phyloP scores from a whole-genome alignment of 768 basidiomycete species.

The Fomitopsis pulvina region DNA sequence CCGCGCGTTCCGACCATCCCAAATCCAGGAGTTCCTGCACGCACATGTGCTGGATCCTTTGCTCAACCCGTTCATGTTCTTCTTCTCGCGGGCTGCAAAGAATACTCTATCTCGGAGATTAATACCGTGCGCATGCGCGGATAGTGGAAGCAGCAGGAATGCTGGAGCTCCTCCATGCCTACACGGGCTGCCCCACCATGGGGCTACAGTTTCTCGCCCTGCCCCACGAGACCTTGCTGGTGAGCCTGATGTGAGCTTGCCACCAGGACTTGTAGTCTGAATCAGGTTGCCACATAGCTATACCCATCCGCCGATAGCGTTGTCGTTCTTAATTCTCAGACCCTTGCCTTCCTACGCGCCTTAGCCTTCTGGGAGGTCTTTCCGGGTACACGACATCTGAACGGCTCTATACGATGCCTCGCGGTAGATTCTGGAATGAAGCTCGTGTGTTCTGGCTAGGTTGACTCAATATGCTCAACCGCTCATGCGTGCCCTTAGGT shows the following conservation, averaged over 20 bases:
- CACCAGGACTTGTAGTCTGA: slow-evolving; percentile 6
- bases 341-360: slow-evolving; percentile 56
- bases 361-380: slow-evolving; percentile 81
- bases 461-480: slow-evolving; percentile 1
- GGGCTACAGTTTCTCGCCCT: slow-evolving; percentile 53
- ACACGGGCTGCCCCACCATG: slow-evolving; percentile 45
- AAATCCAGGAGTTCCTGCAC: not conserved
- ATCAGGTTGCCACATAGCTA: slow-evolving; percentile 40
- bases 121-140: not conserved
- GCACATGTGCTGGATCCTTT: not conserved
- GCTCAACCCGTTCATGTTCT: not conserved
- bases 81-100: not conserved
- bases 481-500: slow-evolving; percentile 37
- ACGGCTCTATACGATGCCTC: slow-evolving; percentile 48
- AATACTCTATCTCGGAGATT: too few species aligned
- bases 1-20: not conserved
- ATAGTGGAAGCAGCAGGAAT: slow-evolving; percentile 22
- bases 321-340: slow-evolving; percentile 65
- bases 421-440: slow-evolving; percentile 76
- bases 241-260: slow-evolving; percentile 28
- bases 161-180: slow-evolving; percentile 41
- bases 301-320: slow-evolving; percentile 68
- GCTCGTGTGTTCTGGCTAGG: slow-evolving; percentile 46
- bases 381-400: slow-evolving; percentile 43
- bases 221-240: slow-evolving; percentile 50